A percentile compares a stretch with the other conserved stretches of the same genome.
These are phyloP conservation scores for Vicia sativa DNA, from an alignment of 306 rosid species.

Conservation along the genomic window DNA sequence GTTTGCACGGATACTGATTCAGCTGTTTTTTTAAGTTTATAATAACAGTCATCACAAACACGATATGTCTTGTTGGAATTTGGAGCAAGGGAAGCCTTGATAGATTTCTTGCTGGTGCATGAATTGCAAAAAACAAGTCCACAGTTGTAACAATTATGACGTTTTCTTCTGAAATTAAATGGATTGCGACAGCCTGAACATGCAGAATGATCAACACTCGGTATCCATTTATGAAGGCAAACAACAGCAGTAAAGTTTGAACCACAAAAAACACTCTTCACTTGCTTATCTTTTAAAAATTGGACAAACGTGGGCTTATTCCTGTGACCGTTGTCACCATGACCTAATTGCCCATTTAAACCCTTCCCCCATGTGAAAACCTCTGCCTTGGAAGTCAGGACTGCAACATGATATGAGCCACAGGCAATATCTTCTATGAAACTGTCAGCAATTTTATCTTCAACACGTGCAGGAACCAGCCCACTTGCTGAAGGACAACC, in stretches of 20 bases:
- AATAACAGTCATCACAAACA: conserved; percentile 83
- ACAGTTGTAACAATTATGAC: conserved; percentile 96
- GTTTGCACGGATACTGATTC: conserved; percentile 55
- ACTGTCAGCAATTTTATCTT: conserved; percentile 64
- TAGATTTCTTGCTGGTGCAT: conserved; percentile 83
- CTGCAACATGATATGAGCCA: conserved; percentile 92
- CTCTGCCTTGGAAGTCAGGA: conserved; percentile 82
- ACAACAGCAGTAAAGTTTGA: conserved; percentile 85
- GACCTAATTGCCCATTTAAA: conserved; percentile 95
- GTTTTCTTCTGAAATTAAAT: conserved; percentile 90
- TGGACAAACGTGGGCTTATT: conserved; percentile 76
- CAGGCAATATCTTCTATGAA: conserved; percentile 83
- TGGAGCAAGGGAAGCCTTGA: conserved; percentile 93
- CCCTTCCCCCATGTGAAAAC: conserved; percentile 99
- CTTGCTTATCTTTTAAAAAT: conserved; percentile 73
- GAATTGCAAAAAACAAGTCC: conserved; percentile 90
- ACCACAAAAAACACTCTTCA: conserved; percentile 79
- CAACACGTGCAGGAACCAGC: conserved; percentile 63
- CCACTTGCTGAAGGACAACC: conserved; percentile 78
- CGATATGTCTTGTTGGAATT: conserved; percentile 72
- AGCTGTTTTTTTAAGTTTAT: conserved; percentile 64
- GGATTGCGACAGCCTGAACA: conserved; percentile 80
- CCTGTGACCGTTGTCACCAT: conserved; percentile 77
- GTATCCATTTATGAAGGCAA: conserved; percentile 87
- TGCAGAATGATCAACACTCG: conserved; percentile 76